These are phyloP conservation scores for Auxenochlorella protothecoides DNA, from an alignment of 139 green algal species.

Conservation along the genomic window DNA sequence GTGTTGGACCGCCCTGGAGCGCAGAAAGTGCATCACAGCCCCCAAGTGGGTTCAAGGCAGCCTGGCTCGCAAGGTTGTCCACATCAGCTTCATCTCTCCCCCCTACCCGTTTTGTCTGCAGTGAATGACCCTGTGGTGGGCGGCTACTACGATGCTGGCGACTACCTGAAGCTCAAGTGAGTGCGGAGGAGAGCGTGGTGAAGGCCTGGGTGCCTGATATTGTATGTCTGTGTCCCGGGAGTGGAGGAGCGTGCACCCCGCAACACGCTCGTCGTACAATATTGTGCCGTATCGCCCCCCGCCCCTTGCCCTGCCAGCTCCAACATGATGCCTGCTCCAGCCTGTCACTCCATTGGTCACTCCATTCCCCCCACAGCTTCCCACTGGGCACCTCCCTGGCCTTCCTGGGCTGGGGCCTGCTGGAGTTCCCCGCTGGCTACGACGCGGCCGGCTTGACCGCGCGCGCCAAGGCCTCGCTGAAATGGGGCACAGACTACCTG, in stretches of 20 bases:
- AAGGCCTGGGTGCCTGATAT: neutral
- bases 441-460: neutral
- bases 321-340: neutral
- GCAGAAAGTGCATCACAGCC: neutral
- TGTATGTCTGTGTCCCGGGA: neutral
- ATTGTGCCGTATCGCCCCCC: no score
- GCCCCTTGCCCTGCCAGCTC: neutral
- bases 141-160: conserved; percentile 54
- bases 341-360: neutral
- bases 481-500: conserved; percentile 46
- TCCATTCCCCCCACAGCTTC: conserved; percentile 24
- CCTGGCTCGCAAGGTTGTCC: neutral
- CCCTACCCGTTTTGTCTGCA: neutral
- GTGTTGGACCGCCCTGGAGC: conserved; percentile 20
- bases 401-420: conserved; percentile 41
- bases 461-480: conserved; percentile 18
- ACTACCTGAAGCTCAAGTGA: conserved; percentile 44
- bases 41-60: no score
- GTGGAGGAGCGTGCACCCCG: no score
- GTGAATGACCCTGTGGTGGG: conserved; percentile 14
- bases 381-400: conserved; percentile 35
- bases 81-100: neutral
- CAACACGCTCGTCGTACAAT: no score
- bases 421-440: conserved; percentile 41
- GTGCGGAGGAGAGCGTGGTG: neutral